phyloP scores from a whole-genome alignment of 2,329 filamentous ascomycete genomes.

The Fusarium udum region DNA sequence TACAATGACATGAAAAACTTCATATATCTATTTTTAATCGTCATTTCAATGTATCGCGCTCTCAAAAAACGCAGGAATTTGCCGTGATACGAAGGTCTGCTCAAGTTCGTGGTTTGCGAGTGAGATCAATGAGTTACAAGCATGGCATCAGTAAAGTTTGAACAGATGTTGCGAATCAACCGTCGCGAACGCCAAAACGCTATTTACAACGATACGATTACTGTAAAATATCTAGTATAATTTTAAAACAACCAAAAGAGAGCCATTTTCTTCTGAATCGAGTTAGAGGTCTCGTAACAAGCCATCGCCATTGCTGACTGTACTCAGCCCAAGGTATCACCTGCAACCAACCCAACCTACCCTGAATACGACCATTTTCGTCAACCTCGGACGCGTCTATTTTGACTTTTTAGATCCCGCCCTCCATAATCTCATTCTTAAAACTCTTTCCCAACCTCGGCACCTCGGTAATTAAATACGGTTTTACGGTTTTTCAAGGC shows the following conservation, averaged over 20 bases:
- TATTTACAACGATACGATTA: neutral
- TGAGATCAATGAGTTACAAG: rapidly evolving
- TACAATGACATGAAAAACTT: neutral
- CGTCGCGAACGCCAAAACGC: neutral
- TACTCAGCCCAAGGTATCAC: neutral
- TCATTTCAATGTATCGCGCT: neutral
- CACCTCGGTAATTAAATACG: neutral
- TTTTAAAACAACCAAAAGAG: neutral
- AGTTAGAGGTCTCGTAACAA: too few species aligned
- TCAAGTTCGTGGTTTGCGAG: rapidly evolving
- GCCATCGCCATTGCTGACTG: neutral
- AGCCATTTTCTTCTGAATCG: neutral
- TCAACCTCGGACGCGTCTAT: neutral
- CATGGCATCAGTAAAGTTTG: neutral
- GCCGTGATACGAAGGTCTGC: neutral
- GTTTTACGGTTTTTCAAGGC: conserved; percentile 5
- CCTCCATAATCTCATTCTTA: neutral
- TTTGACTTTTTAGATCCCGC: neutral
- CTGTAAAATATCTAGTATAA: too few species aligned
- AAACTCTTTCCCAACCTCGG: conserved; percentile 6
- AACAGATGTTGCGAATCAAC: neutral
- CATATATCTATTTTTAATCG: rapidly evolving
- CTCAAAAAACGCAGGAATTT: neutral
- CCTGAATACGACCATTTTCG: neutral
- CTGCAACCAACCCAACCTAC: neutral